Evolutionary conservation across 306 rosid genomes (phyloP), one percentile per base, ranked within the genome.

Genomic region (Prunus kanzakura): DNA sequence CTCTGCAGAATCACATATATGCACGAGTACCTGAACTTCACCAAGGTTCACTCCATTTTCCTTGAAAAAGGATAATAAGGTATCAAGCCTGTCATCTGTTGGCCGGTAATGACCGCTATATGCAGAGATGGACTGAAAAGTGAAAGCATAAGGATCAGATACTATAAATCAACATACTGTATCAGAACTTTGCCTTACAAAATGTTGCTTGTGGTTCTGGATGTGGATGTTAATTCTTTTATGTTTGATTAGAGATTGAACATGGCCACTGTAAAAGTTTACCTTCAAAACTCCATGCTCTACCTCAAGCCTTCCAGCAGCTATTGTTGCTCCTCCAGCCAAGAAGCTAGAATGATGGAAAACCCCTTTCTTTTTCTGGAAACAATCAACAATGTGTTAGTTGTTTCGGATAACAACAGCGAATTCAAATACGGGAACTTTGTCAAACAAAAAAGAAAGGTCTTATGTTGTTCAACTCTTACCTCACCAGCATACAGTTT

Each of bases 21-120:
- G 23, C 80, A 73, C 63, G 69, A 65, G 73, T 85, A 95, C 99
- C 99, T 92, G 81, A 72, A 95, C 96, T 83, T 88, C 86, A 63
- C 84, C 77, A 76, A 89, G 91, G 5, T 84, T 81, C 83, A 95
- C 97, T 55, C 96, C 96, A n/a, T 87, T 88, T 81, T 88, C 88
- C 74, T 81, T 73, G 69, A 95, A 96, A 85, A 86, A 78, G 46
- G 93, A 84, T 77, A 88, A 65, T 80, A 92, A 87, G 71, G 87
- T 55, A 64, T 86, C 83, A 22, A 95, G 89, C 14, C 89, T 75
- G 10, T 89, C 97, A 43, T 90, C 91, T 6, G 95, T 85, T 62
- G 99, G 99, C n/a, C 96, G 89, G 80, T 95, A 95, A 78, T 95
- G 99, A 67, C 99, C 99, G 63, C 99, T 95, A 81, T 92, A 95